Evolutionary conservation across 2,329 filamentous ascomycete genomes (phyloP).

Genomic region (Verticillium zaregamsianum): DNA sequence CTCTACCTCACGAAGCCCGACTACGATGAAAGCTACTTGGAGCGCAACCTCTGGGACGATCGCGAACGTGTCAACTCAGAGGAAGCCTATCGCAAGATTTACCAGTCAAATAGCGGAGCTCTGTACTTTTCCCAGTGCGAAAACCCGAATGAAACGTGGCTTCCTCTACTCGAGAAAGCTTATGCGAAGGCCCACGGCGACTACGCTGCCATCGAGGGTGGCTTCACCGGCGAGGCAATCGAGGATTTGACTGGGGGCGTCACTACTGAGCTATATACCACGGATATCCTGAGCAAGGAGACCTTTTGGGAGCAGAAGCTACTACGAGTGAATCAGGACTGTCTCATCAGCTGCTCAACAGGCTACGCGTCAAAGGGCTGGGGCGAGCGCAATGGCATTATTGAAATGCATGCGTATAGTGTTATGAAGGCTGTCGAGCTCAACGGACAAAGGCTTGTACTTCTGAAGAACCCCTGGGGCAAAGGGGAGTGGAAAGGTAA

Average conservation of each 20-base stretch:
- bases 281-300: conserved; percentile 66
- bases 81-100: conserved; percentile 61
- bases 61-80: conserved; percentile 47
- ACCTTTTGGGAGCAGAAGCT: conserved; percentile 75
- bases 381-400: conserved; percentile 51
- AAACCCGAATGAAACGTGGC: conserved; percentile 74
- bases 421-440: conserved; percentile 56
- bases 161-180: conserved; percentile 74
- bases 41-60: conserved; percentile 39
- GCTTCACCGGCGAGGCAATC: conserved; percentile 58
- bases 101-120: conserved; percentile 70
- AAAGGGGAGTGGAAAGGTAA: conserved; percentile 71
- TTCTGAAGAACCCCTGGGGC: conserved; percentile 76
- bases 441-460: conserved; percentile 58
- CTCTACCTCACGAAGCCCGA: conserved; percentile 52
- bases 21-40: conserved; percentile 55
- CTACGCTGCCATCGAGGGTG: conserved; percentile 70
- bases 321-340: conserved; percentile 72
- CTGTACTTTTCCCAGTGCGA: conserved; percentile 74
- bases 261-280: conserved; percentile 60
- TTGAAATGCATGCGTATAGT: conserved; percentile 57
- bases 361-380: conserved; percentile 41
- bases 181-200: conserved; percentile 81
- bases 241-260: conserved; percentile 63
- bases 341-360: conserved; percentile 61